phyloP scores from a whole-genome alignment of 257 asterid genomes.

The Rehmannia glutinosa region DNA sequence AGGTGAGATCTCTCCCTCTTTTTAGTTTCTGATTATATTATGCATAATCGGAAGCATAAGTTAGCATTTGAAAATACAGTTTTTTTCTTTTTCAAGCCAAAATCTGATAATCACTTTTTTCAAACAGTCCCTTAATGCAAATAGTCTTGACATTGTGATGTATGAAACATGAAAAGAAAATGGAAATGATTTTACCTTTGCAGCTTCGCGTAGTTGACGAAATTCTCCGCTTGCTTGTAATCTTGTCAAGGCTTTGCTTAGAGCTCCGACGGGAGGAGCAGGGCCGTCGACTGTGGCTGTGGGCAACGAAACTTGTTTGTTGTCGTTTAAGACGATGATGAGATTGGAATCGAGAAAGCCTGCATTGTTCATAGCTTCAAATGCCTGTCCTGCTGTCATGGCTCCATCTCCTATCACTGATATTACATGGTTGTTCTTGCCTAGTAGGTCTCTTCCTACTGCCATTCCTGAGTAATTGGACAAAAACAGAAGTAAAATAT shows the following conservation, averaged over 20 bases:
- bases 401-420: slow-evolving; percentile 59
- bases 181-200: slow-evolving; percentile 27
- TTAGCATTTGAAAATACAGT: too few species aligned
- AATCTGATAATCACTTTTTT: too few species aligned
- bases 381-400: slow-evolving; percentile 63
- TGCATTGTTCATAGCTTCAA: slow-evolving; percentile 53
- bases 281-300: slow-evolving; percentile 56
- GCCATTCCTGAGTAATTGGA: slow-evolving; percentile 37
- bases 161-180: not conserved
- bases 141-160: too few species aligned
- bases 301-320: slow-evolving; percentile 52
- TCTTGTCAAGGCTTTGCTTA: slow-evolving; percentile 37
- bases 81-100: too few species aligned
- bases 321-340: too few species aligned
- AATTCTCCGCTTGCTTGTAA: slow-evolving; percentile 33
- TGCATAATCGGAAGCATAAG: too few species aligned
- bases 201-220: slow-evolving; percentile 39
- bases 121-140: too few species aligned
- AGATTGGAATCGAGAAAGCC: too few species aligned
- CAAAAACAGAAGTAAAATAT: not conserved
- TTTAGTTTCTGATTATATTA: too few species aligned
- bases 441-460: slow-evolving; percentile 43
- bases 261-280: slow-evolving; percentile 58
- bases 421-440: slow-evolving; percentile 41
- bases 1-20: too few species aligned